Evolutionary conservation across 2,329 filamentous ascomycete genomes (phyloP).

Genomic region (Penicillium glabrum): DNA sequence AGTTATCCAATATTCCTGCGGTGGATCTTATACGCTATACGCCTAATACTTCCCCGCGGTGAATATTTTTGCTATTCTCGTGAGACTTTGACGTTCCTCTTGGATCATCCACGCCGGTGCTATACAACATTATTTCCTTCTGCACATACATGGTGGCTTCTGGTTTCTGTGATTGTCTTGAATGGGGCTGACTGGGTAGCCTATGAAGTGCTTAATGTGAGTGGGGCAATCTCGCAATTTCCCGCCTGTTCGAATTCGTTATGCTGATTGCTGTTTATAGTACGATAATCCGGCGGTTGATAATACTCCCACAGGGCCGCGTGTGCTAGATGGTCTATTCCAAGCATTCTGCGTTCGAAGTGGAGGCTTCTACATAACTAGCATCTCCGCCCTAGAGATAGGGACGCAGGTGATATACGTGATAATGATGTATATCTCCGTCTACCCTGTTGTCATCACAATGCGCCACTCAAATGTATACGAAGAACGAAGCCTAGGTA

Average conservation of each 20-base stretch:
- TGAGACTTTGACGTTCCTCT: slow-evolving; percentile 33
- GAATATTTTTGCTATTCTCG: slow-evolving; percentile 1
- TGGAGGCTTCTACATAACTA: slow-evolving; percentile 66
- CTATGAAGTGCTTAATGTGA: slow-evolving; percentile 66
- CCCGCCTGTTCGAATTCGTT: slow-evolving; percentile 44
- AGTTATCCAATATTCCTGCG: background rate
- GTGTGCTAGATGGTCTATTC: slow-evolving; percentile 65
- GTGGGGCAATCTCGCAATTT: slow-evolving; percentile 46
- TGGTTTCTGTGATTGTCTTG: slow-evolving; percentile 60
- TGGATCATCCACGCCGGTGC: slow-evolving; percentile 36
- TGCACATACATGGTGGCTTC: slow-evolving; percentile 64
- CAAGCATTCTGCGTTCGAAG: slow-evolving; percentile 62
- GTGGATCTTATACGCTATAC: slow-evolving; percentile 23
- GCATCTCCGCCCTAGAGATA: slow-evolving; percentile 55
- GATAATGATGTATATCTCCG: slow-evolving; percentile 29
- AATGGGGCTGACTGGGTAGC: slow-evolving; percentile 65
- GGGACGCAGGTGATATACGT: slow-evolving; percentile 34
- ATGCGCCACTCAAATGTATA: slow-evolving; percentile 66
- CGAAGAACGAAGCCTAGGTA: slow-evolving; percentile 65
- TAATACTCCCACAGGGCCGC: slow-evolving; percentile 14
- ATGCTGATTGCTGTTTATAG: background rate
- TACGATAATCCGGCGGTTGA: background rate
- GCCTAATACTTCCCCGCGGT: slow-evolving; percentile 34
- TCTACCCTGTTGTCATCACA: slow-evolving; percentile 3
- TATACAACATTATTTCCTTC: slow-evolving; percentile 58